Conservation (phyloP, 805 yeast species). For the Kazachstania martiniae region DNA sequence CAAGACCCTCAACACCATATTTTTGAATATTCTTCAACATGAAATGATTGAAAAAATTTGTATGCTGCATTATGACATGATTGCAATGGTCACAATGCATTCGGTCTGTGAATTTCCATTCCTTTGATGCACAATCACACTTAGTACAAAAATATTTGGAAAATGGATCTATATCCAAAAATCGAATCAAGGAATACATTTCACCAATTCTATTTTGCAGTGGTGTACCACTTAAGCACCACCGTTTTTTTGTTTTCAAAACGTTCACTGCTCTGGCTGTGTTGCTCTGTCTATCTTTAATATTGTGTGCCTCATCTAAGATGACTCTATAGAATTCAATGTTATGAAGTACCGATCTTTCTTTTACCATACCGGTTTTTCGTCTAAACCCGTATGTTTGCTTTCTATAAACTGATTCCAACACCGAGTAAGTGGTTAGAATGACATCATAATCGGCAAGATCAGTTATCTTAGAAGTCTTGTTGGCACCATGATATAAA, state of each 20-base stretch:
- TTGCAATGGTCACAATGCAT: slow-evolving; percentile 80
- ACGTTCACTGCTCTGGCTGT: slow-evolving; percentile 87
- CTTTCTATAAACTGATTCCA: slow-evolving; percentile 78
- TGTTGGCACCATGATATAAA: slow-evolving; percentile 77
- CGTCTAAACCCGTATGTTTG: slow-evolving; percentile 76
- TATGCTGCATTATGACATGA: slow-evolving; percentile 89
- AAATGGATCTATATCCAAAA: slow-evolving; percentile 74
- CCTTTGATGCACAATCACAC: slow-evolving; percentile 72
- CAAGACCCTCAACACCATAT: slow-evolving; percentile 72
- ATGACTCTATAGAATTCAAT: slow-evolving; percentile 75
- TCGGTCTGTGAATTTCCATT: slow-evolving; percentile 79
- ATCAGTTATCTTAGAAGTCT: slow-evolving; percentile 48
- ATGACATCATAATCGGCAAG: slow-evolving; percentile 56
- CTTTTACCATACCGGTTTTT: slow-evolving; percentile 59
- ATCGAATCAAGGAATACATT: slow-evolving; percentile 83
- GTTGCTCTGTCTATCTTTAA: slow-evolving; percentile 87
- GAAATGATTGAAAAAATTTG: slow-evolving; percentile 91
- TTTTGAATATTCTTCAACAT: slow-evolving; percentile 90
- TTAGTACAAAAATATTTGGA: slow-evolving; percentile 86
- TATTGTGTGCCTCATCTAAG: slow-evolving; percentile 94
- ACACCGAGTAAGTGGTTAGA: slow-evolving; percentile 83
- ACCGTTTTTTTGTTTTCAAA: slow-evolving; percentile 59
- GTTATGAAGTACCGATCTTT: slow-evolving; percentile 62
- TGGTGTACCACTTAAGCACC: slow-evolving; percentile 96
- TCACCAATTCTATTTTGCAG: slow-evolving; percentile 95